Percentiles rank a stretch among this genome's conserved stretches.
Conservation (phyloP, 306 rosid species). For the Ceratonia siliqua region DNA sequence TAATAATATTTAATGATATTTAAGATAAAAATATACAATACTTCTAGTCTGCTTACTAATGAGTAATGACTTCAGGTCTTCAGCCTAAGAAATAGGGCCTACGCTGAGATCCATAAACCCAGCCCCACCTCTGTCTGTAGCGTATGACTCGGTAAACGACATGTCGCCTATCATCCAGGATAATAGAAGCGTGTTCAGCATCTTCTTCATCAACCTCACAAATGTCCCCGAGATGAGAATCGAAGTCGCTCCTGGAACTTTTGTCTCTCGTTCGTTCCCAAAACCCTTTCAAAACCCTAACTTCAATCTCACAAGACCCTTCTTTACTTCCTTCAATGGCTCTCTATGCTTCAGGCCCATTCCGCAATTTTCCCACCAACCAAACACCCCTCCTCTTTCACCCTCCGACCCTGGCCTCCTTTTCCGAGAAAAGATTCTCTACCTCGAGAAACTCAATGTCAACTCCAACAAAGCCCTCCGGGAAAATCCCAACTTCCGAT, state of each 20-base stretch:
- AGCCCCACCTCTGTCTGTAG: background rate
- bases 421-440: conserved; percentile 69
- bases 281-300: conserved; percentile 43
- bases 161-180: background rate
- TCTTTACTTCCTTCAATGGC: background rate
- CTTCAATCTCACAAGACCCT: background rate
- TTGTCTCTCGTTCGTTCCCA: conserved; percentile 24
- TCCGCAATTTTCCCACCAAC: conserved; percentile 34
- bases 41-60: too few relatives aligned
- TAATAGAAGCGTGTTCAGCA: background rate
- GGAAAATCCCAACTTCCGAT: conserved; percentile 60
- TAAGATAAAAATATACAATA: too few relatives aligned
- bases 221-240: conserved; percentile 11
- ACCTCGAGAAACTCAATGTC: conserved; percentile 62
- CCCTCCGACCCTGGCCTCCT: conserved; percentile 56
- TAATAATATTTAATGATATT: too few relatives aligned
- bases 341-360: background rate
- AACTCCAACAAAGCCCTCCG: conserved; percentile 64
- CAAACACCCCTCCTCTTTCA: conserved; percentile 12
- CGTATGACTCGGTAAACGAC: background rate
- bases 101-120: too few relatives aligned
- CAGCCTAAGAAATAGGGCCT: too few relatives aligned
- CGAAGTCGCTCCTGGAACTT: conserved; percentile 6
- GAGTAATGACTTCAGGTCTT: too few relatives aligned
- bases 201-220: background rate